Evolutionary conservation across 352 stramenopile species (phyloP), one percentile per base, ranked within the genome.

Genomic region (Phytophthora meadii): DNA sequence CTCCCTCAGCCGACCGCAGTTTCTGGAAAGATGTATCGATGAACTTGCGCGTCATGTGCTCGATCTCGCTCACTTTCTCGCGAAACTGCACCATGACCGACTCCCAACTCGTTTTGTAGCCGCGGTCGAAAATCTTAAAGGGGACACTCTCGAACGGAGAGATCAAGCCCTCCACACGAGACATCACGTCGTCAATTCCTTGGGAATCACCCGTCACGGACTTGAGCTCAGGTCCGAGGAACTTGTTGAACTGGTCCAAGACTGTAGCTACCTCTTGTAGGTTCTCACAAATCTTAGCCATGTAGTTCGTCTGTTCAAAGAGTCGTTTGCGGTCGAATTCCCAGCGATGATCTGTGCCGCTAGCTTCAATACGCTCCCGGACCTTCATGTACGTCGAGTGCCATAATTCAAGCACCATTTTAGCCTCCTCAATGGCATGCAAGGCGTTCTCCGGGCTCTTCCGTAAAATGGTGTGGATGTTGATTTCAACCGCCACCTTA

Each of bases 221-320:
- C 67, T 98, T 98, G n/a, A 99, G 77, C 58, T 99, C 96, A 0
- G 96, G 95, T 0, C 95, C 93, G 5, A 99, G 75, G 57, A 99
- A 99, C 70, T 98, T 97, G 69, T 98, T 89, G 63, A 99, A 98
- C 45, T 98, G 90, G 62, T 98, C 93, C 45, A 98, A 66, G 3
- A 98, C 90, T 0, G 87, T 96, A 4, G 90, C 91, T 17, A 98
- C 93, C 70, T 98, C 95, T 41, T 97, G 81, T 0, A 99, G 76
- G 65, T 99, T 96, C 37, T 95, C 88, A 57, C 96, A 98, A 22
- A 99, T 96, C 57, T 96, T 94, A 5, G 90, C 90, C 94, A 99
- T 98, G 81, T 99, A 98, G 66, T 98, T 97, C 2, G 96, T 98
- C 65, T 98, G 90, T 55, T 98, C 93, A 63, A 99, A 99, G 3